Evolutionary conservation across 2,329 filamentous ascomycete species (phyloP), one percentile per base, ranked within the genome.

Genomic region (Colletotrichum cordylinicola): DNA sequence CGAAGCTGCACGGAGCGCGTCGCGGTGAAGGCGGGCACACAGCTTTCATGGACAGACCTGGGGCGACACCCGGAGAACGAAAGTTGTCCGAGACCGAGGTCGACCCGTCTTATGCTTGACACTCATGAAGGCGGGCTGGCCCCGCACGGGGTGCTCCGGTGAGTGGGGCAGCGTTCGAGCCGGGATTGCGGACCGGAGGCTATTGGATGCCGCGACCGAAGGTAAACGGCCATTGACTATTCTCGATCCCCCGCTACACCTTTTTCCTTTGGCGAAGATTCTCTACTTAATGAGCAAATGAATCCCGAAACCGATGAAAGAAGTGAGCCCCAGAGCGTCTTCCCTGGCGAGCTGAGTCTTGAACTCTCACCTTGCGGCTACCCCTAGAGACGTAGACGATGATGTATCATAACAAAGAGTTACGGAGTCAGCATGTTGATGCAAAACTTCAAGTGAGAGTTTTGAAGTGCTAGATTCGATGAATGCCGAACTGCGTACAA

Each of bases 231-330:
- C 43, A 52, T 52, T 52, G n/a, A 52, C 43, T 52, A 52, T 6
- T 52, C 43, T 13, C 6, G 43, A 24, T 3, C 43, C 43, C 43
- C 43, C 43, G n/a, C 43, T 24, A 21, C n/a, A 52, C 6, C 7
- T 52, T 12, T 7, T 0, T 21, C 3, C 3, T 2, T 7, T 48
- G 1, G 21, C 18, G 0, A 48, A 1, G 0, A 0, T 48, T 4
- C 18, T 7, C 0, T 48, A 0, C 3, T 10, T 4, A 10, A 6
- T 18, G 8, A 43, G 8, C 37, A 18, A 9, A 9, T 1, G 37
- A 43, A 9, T 0, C 2, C 0, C 16, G 18, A 21, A 21, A n/a
- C 0, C 18, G 2, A 48, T n/a, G 43, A 4, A 21, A 21, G 43
- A 0, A 12, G 0, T 5, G 6, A 12, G 3, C 0, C 1, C 21